Conservation (phyloP, 768 basidiomycete genomes). For the Agaricus sinodeliciosus region DNA sequence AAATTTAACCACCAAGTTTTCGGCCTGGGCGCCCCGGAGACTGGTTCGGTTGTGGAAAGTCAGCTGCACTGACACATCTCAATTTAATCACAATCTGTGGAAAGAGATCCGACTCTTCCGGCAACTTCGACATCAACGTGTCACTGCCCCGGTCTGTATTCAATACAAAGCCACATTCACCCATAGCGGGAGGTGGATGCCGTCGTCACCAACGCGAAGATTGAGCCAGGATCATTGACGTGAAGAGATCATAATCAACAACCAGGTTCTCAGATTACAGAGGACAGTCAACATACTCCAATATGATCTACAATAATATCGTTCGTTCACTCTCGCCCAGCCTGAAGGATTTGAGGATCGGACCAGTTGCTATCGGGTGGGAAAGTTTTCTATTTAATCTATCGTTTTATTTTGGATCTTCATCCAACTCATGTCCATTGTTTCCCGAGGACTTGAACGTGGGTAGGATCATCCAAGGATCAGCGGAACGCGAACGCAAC, state of each 20-base stretch:
- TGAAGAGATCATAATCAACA: background rate
- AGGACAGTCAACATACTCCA: background rate
- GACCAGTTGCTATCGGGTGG: conserved; percentile 10
- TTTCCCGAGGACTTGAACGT: conserved; percentile 3
- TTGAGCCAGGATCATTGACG: background rate
- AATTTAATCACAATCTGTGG: background rate
- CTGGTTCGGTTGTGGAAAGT: conserved; percentile 9
- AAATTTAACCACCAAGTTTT: conserved; percentile 1
- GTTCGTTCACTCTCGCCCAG: background rate
- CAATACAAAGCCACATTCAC: too few relatives aligned
- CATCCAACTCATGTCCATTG: conserved; percentile 1
- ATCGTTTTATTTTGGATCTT: background rate
- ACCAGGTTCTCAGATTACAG: background rate
- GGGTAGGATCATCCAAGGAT: conserved; percentile 7
- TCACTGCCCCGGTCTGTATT: background rate
- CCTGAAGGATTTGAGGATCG: conserved; percentile 6
- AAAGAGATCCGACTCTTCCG: conserved; percentile 3
- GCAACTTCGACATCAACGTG: background rate
- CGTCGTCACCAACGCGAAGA: background rate
- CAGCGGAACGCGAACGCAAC: conserved; percentile 4
- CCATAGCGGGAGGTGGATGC: background rate
- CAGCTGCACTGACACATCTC: conserved; percentile 2
- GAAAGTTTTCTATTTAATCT: conserved; percentile 6
- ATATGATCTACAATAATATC: background rate
- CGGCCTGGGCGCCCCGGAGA: conserved; percentile 2